Percentiles rank a stretch among this genome's conserved stretches.
Conservation (phyloP, 1,284 basidiomycete genomes). For the Fereydounia khargensis region DNA sequence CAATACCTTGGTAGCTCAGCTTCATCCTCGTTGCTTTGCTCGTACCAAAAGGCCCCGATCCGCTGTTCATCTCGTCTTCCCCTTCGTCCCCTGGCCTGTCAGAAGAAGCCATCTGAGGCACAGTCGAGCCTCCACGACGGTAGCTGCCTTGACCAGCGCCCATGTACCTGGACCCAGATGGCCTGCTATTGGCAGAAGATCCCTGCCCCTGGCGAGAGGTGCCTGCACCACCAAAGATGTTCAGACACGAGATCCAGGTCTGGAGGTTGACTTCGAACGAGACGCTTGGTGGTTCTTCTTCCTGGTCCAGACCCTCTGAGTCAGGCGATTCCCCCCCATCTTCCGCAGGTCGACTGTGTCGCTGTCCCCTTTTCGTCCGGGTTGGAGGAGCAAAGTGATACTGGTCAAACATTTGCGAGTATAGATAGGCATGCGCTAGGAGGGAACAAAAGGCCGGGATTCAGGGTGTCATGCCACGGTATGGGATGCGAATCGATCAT, state of each 20-base stretch:
- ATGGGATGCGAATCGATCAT: slow-evolving; percentile 12
- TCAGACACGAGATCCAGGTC: slow-evolving; percentile 80
- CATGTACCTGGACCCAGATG: no score
- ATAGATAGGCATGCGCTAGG: slow-evolving; percentile 80
- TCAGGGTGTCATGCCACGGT: not conserved
- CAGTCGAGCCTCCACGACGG: no score
- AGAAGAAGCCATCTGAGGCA: no score
- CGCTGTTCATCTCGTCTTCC: no score
- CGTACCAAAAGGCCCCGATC: not conserved
- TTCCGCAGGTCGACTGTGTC: not conserved
- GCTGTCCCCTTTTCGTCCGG: not conserved
- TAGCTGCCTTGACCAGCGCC: no score
- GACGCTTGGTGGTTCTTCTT: slow-evolving; percentile 58
- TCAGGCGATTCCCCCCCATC: slow-evolving; percentile 12
- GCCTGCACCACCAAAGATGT: slow-evolving; percentile 84
- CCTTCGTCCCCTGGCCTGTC: no score
- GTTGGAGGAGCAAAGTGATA: slow-evolving; percentile 64
- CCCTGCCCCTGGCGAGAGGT: no score
- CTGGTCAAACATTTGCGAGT: slow-evolving; percentile 73
- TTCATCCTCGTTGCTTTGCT: slow-evolving; percentile 69
- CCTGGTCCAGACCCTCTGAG: slow-evolving; percentile 6
- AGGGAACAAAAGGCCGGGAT: not conserved
- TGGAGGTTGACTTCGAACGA: slow-evolving; percentile 77
- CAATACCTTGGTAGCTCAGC: slow-evolving; percentile 75
- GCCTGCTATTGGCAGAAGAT: no score